These are phyloP conservation scores for Cytidiella melzeri DNA, from an alignment of 768 basidiomycete genomes.

Conservation along the genomic window DNA sequence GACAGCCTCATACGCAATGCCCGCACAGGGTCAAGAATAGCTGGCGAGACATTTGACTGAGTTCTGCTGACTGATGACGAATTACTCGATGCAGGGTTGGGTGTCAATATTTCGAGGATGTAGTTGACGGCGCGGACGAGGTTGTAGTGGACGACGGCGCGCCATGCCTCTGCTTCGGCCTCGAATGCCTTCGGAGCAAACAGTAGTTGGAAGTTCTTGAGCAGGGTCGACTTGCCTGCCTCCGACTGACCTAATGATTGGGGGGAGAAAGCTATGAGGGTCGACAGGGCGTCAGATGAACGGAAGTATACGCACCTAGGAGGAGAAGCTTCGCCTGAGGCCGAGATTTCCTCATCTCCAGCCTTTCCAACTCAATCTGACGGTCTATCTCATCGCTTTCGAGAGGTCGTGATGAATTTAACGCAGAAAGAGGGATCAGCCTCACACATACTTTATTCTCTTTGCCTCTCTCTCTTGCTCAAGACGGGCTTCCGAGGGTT, in stretches of 20 bases:
- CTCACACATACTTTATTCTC: conserved; percentile 7
- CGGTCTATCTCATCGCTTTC: conserved; percentile 14
- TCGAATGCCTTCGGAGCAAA: conserved; percentile 55
- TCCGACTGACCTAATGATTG: conserved; percentile 50
- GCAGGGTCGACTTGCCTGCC: conserved; percentile 60
- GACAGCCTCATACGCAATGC: conserved; percentile 44
- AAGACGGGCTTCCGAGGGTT: background rate
- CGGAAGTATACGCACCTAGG: conserved; percentile 37
- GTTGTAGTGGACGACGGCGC: conserved; percentile 63
- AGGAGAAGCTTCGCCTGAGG: conserved; percentile 46
- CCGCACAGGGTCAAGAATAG: conserved; percentile 29
- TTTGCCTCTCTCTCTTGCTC: conserved; percentile 12
- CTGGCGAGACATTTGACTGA: conserved; percentile 12
- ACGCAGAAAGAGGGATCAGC: background rate
- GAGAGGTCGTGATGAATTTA: background rate
- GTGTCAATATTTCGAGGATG: conserved; percentile 33
- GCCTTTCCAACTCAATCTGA: conserved; percentile 13
- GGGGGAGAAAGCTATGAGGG: background rate
- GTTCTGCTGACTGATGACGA: conserved; percentile 1
- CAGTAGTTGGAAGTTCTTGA: conserved; percentile 61
- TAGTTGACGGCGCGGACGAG: conserved; percentile 50
- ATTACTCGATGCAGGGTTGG: background rate
- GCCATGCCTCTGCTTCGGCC: conserved; percentile 53
- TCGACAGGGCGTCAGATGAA: background rate
- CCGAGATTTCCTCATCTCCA: conserved; percentile 28